A percentile compares a stretch with the other conserved stretches of the same genome.
Conservation (phyloP, 345 rosid species). For the Pugionium cornutum region DNA sequence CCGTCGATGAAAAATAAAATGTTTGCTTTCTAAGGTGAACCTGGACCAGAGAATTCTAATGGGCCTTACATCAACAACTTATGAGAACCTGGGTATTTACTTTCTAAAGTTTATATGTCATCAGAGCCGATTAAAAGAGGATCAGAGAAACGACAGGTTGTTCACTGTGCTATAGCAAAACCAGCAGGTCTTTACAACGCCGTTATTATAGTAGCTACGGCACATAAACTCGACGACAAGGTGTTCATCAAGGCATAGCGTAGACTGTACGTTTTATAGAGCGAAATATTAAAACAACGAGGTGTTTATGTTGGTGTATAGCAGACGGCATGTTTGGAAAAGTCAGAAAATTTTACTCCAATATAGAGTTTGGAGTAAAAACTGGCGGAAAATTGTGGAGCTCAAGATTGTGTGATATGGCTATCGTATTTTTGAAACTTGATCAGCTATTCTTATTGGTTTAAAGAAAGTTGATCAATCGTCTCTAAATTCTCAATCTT, state of each 20-base stretch:
- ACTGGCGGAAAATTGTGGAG: background rate
- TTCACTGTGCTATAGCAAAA: background rate
- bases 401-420: background rate
- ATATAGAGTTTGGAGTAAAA: too few species aligned
- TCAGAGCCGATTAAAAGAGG: background rate
- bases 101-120: background rate
- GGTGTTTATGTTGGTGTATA: background rate
- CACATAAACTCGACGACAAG: background rate
- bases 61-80: constrained; percentile 12
- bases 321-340: background rate
- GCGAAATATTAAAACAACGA: background rate
- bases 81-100: background rate
- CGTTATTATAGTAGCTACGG: background rate
- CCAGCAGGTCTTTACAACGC: constrained; percentile 3
- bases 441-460: background rate
- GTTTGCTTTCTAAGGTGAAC: background rate
- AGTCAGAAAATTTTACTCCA: too few species aligned
- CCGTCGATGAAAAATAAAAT: constrained; percentile 7
- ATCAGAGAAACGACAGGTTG: background rate
- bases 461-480: too few species aligned
- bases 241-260: background rate
- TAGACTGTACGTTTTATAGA: background rate
- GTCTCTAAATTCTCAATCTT: constrained; percentile 1
- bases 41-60: background rate
- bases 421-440: background rate